Percentiles rank a stretch among this genome's conserved stretches.
phyloP scores from a whole-genome alignment of 768 basidiomycete genomes.

The Pleurotus giganteus region DNA sequence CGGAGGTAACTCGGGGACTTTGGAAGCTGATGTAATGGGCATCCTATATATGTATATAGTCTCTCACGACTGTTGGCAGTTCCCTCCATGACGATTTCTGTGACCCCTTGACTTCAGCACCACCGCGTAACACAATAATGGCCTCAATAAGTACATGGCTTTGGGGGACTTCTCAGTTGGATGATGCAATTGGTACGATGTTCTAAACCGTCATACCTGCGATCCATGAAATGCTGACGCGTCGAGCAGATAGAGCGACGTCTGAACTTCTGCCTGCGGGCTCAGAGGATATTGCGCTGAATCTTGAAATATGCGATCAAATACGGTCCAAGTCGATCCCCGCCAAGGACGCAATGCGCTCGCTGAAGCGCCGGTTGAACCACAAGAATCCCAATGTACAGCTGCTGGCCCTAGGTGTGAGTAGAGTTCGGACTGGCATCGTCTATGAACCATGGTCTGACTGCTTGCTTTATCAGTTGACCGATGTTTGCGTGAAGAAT shows the following conservation, averaged over 20 bases:
- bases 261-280: conserved; percentile 83
- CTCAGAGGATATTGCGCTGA: conserved; percentile 86
- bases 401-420: conserved; percentile 78
- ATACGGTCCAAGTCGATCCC: conserved; percentile 88
- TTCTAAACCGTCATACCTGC: neutral
- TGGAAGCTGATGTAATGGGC: too few species aligned
- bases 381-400: conserved; percentile 98
- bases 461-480: conserved; percentile 49
- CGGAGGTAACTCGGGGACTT: too few species aligned
- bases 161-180: conserved; percentile 81
- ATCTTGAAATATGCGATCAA: conserved; percentile 95
- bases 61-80: too few species aligned
- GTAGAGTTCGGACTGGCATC: conserved; percentile 28
- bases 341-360: conserved; percentile 85
- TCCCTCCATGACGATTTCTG: too few species aligned
- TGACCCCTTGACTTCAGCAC: too few species aligned
- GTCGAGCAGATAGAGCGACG: conserved; percentile 80
- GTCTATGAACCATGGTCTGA: conserved; percentile 3
- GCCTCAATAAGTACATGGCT: conserved; percentile 46
- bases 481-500: conserved; percentile 95
- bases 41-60: too few species aligned
- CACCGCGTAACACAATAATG: conserved; percentile 5
- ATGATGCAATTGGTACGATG: conserved; percentile 76
- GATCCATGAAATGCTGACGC: conserved; percentile 10
- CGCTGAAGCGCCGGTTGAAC: conserved; percentile 81